These are phyloP conservation scores for Mucor velutinosus DNA, from an alignment of 371 early-diverging fungal genomes.

Conservation along the genomic window DNA sequence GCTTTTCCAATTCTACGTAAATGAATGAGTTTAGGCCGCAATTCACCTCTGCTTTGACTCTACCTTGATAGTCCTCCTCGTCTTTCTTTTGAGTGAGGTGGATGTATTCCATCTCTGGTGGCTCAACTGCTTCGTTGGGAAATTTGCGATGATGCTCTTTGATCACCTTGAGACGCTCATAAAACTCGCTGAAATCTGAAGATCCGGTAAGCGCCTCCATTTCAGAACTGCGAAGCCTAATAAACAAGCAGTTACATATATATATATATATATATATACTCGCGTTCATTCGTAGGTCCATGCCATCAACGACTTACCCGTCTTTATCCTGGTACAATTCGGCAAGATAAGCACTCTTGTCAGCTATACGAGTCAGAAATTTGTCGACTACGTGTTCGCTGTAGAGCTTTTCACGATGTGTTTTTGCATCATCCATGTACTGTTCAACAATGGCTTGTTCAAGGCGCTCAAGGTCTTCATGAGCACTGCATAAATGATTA, in stretches of 20 bases:
- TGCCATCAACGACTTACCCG: slow-evolving; percentile 47
- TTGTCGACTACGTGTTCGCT: slow-evolving; percentile 81
- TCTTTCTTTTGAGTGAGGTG: slow-evolving; percentile 49
- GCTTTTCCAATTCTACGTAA: slow-evolving; percentile 68
- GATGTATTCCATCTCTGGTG: slow-evolving; percentile 80
- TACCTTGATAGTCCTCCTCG: slow-evolving; percentile 61
- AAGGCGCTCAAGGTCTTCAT: slow-evolving; percentile 92
- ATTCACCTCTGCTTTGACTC: background rate
- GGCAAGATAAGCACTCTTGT: slow-evolving; percentile 61
- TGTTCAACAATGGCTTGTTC: slow-evolving; percentile 88
- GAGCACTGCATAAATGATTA: slow-evolving; percentile 46
- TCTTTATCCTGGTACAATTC: slow-evolving; percentile 76
- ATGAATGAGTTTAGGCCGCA: background rate
- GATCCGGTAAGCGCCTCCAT: slow-evolving; percentile 72
- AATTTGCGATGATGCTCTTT: slow-evolving; percentile 85
- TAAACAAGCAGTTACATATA: background rate
- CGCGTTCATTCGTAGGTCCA: background rate
- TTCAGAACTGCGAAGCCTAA: slow-evolving; percentile 71
- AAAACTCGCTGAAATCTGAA: slow-evolving; percentile 85
- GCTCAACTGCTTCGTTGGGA: slow-evolving; percentile 79
- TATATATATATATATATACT: background rate
- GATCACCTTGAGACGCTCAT: slow-evolving; percentile 78
- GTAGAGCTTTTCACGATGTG: slow-evolving; percentile 81
- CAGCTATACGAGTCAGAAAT: slow-evolving; percentile 74
- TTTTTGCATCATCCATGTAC: slow-evolving; percentile 73